Percentiles rank a stretch among this genome's conserved stretches.
These are phyloP conservation scores for Cordia subcordata DNA, from an alignment of 257 asterid genomes.

Conservation along the genomic window DNA sequence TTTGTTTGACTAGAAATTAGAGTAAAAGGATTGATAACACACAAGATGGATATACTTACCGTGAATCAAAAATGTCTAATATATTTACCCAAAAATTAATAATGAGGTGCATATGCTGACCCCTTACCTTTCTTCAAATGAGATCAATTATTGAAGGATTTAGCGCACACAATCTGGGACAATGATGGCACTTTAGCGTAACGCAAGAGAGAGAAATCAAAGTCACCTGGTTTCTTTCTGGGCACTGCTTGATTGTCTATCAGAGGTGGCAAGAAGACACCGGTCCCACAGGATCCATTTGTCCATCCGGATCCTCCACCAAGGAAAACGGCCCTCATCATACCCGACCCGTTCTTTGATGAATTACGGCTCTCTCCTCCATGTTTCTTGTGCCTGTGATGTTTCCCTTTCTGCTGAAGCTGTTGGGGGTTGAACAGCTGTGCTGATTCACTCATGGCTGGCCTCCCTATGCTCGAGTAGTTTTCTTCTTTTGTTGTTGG, in stretches of 20 bases:
- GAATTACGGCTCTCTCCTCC: neutral
- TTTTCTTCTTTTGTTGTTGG: conserved; percentile 22
- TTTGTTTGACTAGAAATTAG: too few species aligned
- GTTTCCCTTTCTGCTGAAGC: conserved; percentile 8
- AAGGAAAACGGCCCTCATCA: conserved; percentile 62
- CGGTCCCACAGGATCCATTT: conserved; percentile 60
- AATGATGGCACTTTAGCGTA: too few species aligned
- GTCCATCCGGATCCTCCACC: conserved; percentile 42
- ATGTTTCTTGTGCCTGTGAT: conserved; percentile 27
- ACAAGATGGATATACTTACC: too few species aligned
- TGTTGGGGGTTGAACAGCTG: conserved; percentile 11
- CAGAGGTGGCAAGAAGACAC: conserved; percentile 68
- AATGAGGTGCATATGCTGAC: too few species aligned
- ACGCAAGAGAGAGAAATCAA: neutral
- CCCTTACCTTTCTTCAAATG: too few species aligned
- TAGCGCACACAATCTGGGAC: too few species aligned
- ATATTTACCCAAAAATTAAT: too few species aligned
- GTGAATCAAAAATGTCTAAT: too few species aligned
- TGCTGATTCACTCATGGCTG: conserved; percentile 26
- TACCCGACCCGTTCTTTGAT: conserved; percentile 54
- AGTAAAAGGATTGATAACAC: too few species aligned
- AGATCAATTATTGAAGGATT: too few species aligned
- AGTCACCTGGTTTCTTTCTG: conserved; percentile 52
- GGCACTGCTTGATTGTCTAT: conserved; percentile 19
- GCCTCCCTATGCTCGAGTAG: too few species aligned